These are phyloP conservation scores for Phytophthora capsici DNA, from an alignment of 352 stramenopile species.

Conservation along the genomic window DNA sequence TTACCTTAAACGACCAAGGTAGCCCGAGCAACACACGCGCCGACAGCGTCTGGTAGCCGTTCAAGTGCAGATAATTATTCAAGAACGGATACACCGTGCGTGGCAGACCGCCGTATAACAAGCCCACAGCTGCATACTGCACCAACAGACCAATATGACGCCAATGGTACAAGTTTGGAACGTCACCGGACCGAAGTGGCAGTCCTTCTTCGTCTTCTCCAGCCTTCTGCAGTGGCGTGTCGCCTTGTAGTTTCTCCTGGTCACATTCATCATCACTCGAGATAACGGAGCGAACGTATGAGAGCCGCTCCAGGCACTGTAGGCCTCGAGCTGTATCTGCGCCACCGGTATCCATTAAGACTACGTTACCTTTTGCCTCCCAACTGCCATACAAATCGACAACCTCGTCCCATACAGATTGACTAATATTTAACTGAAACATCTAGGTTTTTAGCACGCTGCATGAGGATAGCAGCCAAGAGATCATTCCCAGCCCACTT, in stretches of 20 bases:
- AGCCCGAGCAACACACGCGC: constrained; percentile 62
- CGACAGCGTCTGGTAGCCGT: constrained; percentile 70
- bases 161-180: constrained; percentile 60
- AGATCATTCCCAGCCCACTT: constrained; percentile 8
- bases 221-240: constrained; percentile 15
- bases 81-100: constrained; percentile 77
- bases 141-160: constrained; percentile 65
- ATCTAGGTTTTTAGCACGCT: background rate
- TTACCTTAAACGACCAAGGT: constrained; percentile 72
- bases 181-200: constrained; percentile 47
- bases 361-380: no score
- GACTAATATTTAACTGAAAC: background rate
- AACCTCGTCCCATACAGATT: no score
- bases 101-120: constrained; percentile 66
- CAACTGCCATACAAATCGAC: constrained; percentile 16
- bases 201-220: constrained; percentile 20
- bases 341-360: constrained; percentile 24
- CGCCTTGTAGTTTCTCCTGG: constrained; percentile 1
- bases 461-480: constrained; percentile 1
- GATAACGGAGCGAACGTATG: constrained; percentile 19
- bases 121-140: constrained; percentile 71
- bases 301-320: constrained; percentile 33
- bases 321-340: constrained; percentile 17
- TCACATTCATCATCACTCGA: constrained; percentile 7
- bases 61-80: constrained; percentile 76